Conservation (phyloP, 495 filamentous ascomycete species). For the Collariella sp. region DNA sequence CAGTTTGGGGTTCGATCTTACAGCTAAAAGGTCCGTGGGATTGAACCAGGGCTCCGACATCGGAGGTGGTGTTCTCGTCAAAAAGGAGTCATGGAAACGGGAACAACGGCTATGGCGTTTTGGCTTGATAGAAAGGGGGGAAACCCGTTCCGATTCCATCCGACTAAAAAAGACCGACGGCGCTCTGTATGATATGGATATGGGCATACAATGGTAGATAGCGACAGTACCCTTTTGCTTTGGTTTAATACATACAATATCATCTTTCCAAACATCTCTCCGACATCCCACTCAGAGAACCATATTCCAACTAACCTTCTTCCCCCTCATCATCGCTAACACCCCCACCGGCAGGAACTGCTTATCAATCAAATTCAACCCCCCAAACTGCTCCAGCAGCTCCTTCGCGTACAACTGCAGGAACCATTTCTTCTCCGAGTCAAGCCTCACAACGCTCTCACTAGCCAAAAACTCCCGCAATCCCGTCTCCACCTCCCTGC, state of each 20-base stretch:
- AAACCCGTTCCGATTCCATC: too few species aligned
- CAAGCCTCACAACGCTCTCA: conserved; percentile 6
- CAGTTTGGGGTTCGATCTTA: too few species aligned
- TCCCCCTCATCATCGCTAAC: conserved; percentile 44
- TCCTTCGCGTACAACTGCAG: conserved; percentile 44
- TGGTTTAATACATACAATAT: conserved; percentile 1
- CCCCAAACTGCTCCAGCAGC: conserved; percentile 41
- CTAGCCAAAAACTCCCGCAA: conserved; percentile 14
- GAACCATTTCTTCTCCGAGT: conserved; percentile 44
- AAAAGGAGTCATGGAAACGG: neutral
- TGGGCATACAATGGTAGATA: conserved; percentile 7
- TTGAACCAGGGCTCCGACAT: too few species aligned
- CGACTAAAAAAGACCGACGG: neutral
- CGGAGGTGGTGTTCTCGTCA: too few species aligned
- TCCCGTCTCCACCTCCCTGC: conserved; percentile 14
- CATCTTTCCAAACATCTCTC: neutral
- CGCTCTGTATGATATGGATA: neutral
- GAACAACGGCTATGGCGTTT: neutral
- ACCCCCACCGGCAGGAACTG: conserved; percentile 48
- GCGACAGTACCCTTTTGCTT: conserved; percentile 1
- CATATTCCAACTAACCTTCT: conserved; percentile 49
- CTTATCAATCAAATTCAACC: conserved; percentile 45
- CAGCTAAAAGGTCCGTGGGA: too few species aligned
- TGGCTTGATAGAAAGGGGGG: too few species aligned
- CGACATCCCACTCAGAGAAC: conserved; percentile 18